Conservation (phyloP, 2,329 filamentous ascomycete species). For the Sclerotinia spermophila region DNA sequence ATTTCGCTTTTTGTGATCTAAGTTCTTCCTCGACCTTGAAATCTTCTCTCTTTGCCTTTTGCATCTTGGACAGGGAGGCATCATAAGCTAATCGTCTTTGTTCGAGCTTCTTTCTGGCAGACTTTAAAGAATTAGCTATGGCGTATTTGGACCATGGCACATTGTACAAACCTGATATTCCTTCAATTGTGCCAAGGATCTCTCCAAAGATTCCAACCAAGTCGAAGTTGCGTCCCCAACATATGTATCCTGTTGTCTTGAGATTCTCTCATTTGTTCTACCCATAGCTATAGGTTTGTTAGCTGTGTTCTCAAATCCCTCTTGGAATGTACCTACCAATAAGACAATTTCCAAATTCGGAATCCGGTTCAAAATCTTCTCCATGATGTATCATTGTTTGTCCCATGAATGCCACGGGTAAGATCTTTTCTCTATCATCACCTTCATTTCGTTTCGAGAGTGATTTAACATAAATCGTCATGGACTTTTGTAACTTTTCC, state of each 20-base stretch:
- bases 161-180: conserved; percentile 75
- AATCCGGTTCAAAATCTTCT: conserved; percentile 87
- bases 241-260: conserved; percentile 80
- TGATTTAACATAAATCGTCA: conserved; percentile 83
- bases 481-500: conserved; percentile 83
- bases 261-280: conserved; percentile 82
- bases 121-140: conserved; percentile 42
- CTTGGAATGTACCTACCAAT: conserved; percentile 44
- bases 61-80: conserved; percentile 81
- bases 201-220: conserved; percentile 90
- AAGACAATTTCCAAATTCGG: conserved; percentile 85
- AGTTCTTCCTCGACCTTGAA: conserved; percentile 91
- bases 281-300: conserved; percentile 59
- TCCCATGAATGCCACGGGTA: conserved; percentile 76
- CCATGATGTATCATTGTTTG: conserved; percentile 84
- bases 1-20: conserved; percentile 87
- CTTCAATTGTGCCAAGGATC: conserved; percentile 90
- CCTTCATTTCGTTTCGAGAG: conserved; percentile 77
- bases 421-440: conserved; percentile 82
- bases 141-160: conserved; percentile 19
- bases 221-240: conserved; percentile 71
- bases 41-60: conserved; percentile 91
- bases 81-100: conserved; percentile 86
- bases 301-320: conserved; percentile 19
- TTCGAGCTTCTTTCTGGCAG: conserved; percentile 90